Base-by-base conservation (phyloP, 148 eudicot genomes). In the Camellia granthamiana region DNA sequence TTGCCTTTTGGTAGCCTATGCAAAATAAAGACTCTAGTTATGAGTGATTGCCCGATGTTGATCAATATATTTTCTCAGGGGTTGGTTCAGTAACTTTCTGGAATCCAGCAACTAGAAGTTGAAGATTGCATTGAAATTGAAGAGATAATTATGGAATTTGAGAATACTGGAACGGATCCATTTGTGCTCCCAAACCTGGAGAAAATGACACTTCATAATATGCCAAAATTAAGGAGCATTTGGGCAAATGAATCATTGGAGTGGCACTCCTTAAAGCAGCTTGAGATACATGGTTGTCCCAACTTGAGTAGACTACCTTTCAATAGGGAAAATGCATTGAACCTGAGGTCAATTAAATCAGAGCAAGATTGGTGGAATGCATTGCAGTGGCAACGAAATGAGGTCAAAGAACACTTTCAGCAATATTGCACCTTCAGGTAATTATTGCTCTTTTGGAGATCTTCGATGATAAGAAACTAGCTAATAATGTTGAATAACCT, bases 191-290 rank as follows among this genome's bases (percentile, higher is more conserved):
- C 72, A 14, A 68, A 42, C 49, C 51, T 68, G 51, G 19, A 68
- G 51, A 68, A 68, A 15, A 16, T 68, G 72, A 68, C 72, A 1
- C 72, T 68, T 42, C 15, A 42, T 68, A 68, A 68, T 42, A 6
- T 68, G 72, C 72, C 72, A 0, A 15, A 68, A 68, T 68, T 68
- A 42, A 68, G 72, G 51, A 68, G 72, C 72, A 68, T 68, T 68
- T 68, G 51, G n/a, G 19, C 72, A 16, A 68, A 68, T 42, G 49
- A 43, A 68, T 68, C 72, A 4, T 1, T 68, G 19, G 21, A 68
- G 72, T 68, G 49, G 72, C 49, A 6, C 51, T 43, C 18, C 51
- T 68, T 68, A 46, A 43, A 68, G 19, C 19, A 68, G 72, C 72
- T 68, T 68, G 49, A 68, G 72, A 68, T 68, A 42, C 11, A 15